Evolutionary conservation across 1,139 yeast species (phyloP).

Genomic region (Debaryomyces robertsiae): DNA sequence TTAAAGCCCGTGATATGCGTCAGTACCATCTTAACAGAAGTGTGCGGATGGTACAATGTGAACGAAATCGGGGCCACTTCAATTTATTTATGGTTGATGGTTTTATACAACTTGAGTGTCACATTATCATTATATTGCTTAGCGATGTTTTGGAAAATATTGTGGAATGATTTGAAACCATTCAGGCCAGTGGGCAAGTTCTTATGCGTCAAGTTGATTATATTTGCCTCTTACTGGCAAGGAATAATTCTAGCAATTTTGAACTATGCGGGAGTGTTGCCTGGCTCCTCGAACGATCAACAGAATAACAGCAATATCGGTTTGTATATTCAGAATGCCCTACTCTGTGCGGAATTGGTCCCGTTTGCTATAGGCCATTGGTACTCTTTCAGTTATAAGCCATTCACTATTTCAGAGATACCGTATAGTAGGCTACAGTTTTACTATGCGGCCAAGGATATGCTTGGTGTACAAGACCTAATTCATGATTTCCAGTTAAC

Average conservation of each 20-base stretch:
- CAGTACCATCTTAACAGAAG: constrained; percentile 53
- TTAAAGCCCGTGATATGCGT: constrained; percentile 78
- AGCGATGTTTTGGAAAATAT: constrained; percentile 90
- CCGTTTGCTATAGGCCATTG: constrained; percentile 89
- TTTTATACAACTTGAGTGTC: constrained; percentile 78
- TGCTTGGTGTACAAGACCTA: constrained; percentile 74
- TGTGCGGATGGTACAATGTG: constrained; percentile 51
- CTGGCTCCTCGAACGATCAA: constrained; percentile 29
- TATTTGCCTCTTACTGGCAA: constrained; percentile 98
- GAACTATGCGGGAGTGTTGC: constrained; percentile 56
- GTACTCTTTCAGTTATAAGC: constrained; percentile 77
- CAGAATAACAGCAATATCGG: constrained; percentile 45
- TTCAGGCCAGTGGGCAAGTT: constrained; percentile 92
- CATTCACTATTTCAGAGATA: constrained; percentile 60
- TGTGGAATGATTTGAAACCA: constrained; percentile 72
- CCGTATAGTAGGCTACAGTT: constrained; percentile 71
- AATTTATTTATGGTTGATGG: constrained; percentile 65
- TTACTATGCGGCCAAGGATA: constrained; percentile 69
- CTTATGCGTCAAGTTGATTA: constrained; percentile 86
- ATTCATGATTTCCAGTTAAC: constrained; percentile 74
- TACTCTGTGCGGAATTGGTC: constrained; percentile 81
- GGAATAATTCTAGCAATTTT: constrained; percentile 70
- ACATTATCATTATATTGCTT: constrained; percentile 79
- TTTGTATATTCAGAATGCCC: constrained; percentile 71
- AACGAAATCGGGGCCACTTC: constrained; percentile 53